Conservation (phyloP, 192 early-diverging fungal species). For the Chytriomyces sp. region DNA sequence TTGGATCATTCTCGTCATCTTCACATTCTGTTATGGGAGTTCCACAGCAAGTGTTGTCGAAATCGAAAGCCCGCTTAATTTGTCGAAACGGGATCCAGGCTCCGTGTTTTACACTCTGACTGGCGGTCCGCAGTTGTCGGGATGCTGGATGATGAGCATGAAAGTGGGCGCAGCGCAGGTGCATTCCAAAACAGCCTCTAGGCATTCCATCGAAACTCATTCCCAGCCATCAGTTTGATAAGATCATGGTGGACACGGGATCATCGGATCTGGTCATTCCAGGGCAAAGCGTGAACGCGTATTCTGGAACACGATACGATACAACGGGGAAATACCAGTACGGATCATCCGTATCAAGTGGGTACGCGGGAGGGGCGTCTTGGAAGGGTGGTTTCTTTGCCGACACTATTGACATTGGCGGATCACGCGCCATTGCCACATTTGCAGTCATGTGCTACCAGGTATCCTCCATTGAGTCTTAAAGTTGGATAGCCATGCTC, state of each 20-base stretch:
- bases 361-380: background rate
- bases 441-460: conserved; percentile 20
- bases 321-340: background rate
- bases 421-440: background rate
- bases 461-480: too few relatives aligned
- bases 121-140: conserved; percentile 4
- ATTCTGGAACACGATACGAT: conserved; percentile 15
- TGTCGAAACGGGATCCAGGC: background rate
- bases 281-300: background rate
- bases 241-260: conserved; percentile 26
- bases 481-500: too few relatives aligned
- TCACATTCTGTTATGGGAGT: too few relatives aligned
- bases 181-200: background rate
- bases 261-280: conserved; percentile 22
- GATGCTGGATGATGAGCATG: conserved; percentile 23
- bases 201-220: background rate
- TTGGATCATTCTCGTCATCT: too few relatives aligned
- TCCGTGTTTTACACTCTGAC: background rate
- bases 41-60: background rate
- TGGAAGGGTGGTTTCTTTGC: conserved; percentile 16
- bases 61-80: background rate
- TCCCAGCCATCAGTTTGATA: conserved; percentile 1
- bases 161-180: conserved; percentile 4
- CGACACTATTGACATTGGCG: conserved; percentile 2
- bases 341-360: background rate